Conservation (phyloP, 768 basidiomycete genomes). For the Pulveroboletus sp. region DNA sequence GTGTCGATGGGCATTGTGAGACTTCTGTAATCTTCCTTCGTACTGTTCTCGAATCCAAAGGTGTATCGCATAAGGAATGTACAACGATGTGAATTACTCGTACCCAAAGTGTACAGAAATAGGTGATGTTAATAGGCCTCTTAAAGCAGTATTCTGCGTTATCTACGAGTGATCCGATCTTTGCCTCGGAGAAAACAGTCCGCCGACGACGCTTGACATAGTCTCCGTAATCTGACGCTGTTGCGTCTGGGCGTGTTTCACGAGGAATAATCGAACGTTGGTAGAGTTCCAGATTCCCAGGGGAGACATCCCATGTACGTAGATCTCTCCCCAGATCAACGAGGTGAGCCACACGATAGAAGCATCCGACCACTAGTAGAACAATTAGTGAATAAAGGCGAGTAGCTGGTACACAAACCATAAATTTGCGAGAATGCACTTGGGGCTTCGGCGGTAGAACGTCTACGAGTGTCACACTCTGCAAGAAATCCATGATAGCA, state of each 20-base stretch:
- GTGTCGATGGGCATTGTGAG: neutral
- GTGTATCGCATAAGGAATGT: neutral
- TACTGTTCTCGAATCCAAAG: neutral
- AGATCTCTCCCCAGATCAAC: slow-evolving; percentile 93
- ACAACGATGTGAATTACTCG: neutral
- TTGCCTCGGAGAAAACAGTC: slow-evolving; percentile 51
- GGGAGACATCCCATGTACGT: slow-evolving; percentile 84
- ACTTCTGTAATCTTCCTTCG: neutral
- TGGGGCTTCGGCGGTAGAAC: slow-evolving; percentile 72
- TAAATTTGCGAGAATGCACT: slow-evolving; percentile 68
- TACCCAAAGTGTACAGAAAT: neutral
- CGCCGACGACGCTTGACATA: slow-evolving; percentile 79
- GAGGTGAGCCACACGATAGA: slow-evolving; percentile 92
- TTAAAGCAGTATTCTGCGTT: neutral
- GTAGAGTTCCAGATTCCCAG: slow-evolving; percentile 91
- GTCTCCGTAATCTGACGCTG: slow-evolving; percentile 74
- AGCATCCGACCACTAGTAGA: slow-evolving; percentile 81
- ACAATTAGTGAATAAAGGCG: neutral
- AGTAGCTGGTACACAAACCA: slow-evolving; percentile 44
- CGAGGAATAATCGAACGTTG: slow-evolving; percentile 84
- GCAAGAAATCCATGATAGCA: slow-evolving; percentile 73
- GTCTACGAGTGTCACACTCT: slow-evolving; percentile 63
- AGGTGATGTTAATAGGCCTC: neutral
- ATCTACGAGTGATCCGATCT: slow-evolving; percentile 26
- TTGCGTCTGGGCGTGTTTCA: slow-evolving; percentile 77